phyloP scores from a whole-genome alignment of 768 basidiomycete genomes.

The Russula emetica region DNA sequence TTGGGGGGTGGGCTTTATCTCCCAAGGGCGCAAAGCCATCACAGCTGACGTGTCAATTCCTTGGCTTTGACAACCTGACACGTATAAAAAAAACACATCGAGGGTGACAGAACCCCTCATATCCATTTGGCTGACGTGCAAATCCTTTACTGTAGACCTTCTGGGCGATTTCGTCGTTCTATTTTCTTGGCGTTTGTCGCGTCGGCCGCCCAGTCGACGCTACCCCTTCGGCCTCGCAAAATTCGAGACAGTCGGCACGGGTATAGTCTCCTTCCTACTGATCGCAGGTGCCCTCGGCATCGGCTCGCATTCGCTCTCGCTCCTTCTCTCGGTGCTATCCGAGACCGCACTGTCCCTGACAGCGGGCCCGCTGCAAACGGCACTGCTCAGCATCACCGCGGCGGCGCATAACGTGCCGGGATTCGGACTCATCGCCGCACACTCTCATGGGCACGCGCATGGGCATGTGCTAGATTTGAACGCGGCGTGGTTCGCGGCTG shows the following conservation, averaged over 20 bases:
- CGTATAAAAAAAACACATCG: no score
- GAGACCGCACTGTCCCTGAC: conserved; percentile 62
- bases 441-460: conserved; percentile 55
- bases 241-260: conserved; percentile 94
- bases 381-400: conserved; percentile 54
- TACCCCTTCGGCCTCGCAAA: conserved; percentile 92
- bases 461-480: conserved; percentile 73
- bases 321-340: conserved; percentile 69
- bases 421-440: conserved; percentile 34
- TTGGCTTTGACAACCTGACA: background rate
- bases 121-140: background rate
- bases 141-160: conserved; percentile 47
- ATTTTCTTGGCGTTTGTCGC: conserved; percentile 80
- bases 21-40: background rate
- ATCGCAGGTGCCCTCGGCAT: conserved; percentile 80
- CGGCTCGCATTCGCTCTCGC: conserved; percentile 85
- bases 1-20: background rate
- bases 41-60: background rate
- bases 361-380: conserved; percentile 57
- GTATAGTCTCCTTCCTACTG: conserved; percentile 80
- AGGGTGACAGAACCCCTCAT: background rate
- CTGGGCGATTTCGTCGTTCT: conserved; percentile 90
- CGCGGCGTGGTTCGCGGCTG: conserved; percentile 92
- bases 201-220: conserved; percentile 67
- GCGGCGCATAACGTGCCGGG: conserved; percentile 53